phyloP scores from a whole-genome alignment of 345 rosid genomes.

The Clausena lansium region DNA sequence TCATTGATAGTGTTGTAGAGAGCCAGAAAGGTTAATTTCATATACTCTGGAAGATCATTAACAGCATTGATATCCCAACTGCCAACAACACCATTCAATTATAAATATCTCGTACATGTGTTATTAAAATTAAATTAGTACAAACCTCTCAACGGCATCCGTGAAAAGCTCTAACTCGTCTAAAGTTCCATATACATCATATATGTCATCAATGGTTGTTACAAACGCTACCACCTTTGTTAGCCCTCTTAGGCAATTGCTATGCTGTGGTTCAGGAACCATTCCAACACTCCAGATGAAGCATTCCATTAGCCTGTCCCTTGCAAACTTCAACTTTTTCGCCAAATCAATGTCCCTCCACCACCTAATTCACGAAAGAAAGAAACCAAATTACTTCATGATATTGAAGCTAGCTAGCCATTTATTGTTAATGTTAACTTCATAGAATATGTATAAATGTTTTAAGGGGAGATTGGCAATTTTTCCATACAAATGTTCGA shows the following conservation, averaged over 20 bases:
- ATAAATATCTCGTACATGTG: no score
- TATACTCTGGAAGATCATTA: conserved; percentile 33
- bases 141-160: conserved; percentile 34
- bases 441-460: no score
- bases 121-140: not conserved
- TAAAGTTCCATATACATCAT: conserved; percentile 39
- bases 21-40: conserved; percentile 42
- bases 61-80: conserved; percentile 45
- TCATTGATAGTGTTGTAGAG: conserved; percentile 42
- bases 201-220: conserved; percentile 43
- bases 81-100: not conserved
- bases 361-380: conserved; percentile 28
- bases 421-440: no score
- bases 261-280: conserved; percentile 25
- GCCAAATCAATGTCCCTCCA: conserved; percentile 32
- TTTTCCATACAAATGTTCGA: no score
- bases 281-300: conserved; percentile 44
- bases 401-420: not conserved
- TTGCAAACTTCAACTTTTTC: conserved; percentile 34
- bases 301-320: conserved; percentile 53
- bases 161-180: conserved; percentile 43
- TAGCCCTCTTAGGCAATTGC: not conserved
- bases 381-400: not conserved
- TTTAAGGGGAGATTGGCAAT: no score
- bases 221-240: conserved; percentile 37